A percentile compares a stretch with the other conserved stretches of the same genome.
These are phyloP conservation scores for Tolypocladium ovalisporum DNA, from an alignment of 2,329 filamentous ascomycete species.

Conservation along the genomic window DNA sequence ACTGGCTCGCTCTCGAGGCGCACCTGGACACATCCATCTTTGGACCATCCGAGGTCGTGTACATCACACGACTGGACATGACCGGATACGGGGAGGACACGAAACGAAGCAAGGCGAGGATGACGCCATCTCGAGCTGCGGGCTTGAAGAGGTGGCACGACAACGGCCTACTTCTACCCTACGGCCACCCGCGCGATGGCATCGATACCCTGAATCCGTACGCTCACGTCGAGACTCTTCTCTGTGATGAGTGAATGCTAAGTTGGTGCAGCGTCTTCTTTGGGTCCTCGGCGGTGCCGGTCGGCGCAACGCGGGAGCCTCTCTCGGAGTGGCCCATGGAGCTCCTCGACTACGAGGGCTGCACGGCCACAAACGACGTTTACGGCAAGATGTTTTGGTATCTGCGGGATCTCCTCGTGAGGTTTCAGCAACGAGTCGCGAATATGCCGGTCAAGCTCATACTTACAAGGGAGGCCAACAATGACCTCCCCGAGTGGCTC, in stretches of 20 bases:
- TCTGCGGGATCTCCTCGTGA: conserved; percentile 9
- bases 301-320: conserved; percentile 11
- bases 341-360: conserved; percentile 8
- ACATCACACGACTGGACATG: too few relatives aligned
- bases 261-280: conserved; percentile 9
- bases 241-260: not conserved
- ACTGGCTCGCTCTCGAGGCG: conserved; percentile 4
- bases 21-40: not conserved
- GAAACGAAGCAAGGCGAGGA: conserved; percentile 1
- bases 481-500: not conserved
- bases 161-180: conserved; percentile 13
- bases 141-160: conserved; percentile 9
- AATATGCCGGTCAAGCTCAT: conserved; percentile 1
- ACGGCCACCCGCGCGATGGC: conserved; percentile 7
- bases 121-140: conserved; percentile 8
- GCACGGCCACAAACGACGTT: conserved; percentile 11
- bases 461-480: not conserved
- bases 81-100: too few relatives aligned
- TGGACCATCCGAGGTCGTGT: not conserved
- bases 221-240: not conserved
- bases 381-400: conserved; percentile 19
- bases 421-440: conserved; percentile 8
- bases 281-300: not conserved
- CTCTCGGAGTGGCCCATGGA: conserved; percentile 17
- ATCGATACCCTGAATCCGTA: conserved; percentile 12